Evolutionary conservation across 345 rosid species (phyloP).

Genomic region (Conringia planisiliqua): DNA sequence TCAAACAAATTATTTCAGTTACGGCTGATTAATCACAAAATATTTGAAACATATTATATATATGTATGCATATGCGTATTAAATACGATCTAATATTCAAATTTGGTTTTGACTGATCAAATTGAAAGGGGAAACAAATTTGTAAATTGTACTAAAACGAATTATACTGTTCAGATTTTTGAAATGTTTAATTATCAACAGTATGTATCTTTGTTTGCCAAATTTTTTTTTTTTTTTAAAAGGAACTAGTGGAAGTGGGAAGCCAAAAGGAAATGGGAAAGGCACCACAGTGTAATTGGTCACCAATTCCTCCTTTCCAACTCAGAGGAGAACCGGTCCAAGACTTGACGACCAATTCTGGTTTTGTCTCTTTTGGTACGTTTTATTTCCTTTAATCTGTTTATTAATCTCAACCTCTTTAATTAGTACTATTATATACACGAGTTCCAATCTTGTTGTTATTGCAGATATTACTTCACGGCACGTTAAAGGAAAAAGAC

Average conservation of each 20-base stretch:
- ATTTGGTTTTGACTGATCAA: not conserved
- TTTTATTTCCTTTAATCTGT: not conserved
- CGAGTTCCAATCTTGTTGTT: not conserved
- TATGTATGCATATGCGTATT: not conserved
- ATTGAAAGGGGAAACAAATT: not conserved
- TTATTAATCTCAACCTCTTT: not conserved
- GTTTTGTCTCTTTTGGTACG: conserved; percentile 81
- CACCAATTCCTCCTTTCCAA: conserved; percentile 85
- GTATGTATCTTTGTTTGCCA: not conserved
- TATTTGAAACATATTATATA: not conserved
- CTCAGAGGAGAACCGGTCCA: conserved; percentile 73
- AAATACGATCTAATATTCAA: not conserved
- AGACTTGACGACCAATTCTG: conserved; percentile 80
- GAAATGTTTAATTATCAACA: not conserved
- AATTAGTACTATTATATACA: not conserved
- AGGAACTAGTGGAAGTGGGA: conserved; percentile 83
- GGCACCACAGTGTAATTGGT: conserved; percentile 82
- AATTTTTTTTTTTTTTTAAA: not conserved
- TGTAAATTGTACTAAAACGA: not conserved
- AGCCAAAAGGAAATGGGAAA: conserved; percentile 63
- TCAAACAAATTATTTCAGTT: not conserved
- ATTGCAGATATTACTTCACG: conserved; percentile 58
- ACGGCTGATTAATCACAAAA: not conserved
- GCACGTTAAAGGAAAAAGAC: conserved; percentile 62
- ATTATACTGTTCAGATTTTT: not conserved